Conservation (phyloP, 345 rosid species). For the Hirschfeldia incana region DNA sequence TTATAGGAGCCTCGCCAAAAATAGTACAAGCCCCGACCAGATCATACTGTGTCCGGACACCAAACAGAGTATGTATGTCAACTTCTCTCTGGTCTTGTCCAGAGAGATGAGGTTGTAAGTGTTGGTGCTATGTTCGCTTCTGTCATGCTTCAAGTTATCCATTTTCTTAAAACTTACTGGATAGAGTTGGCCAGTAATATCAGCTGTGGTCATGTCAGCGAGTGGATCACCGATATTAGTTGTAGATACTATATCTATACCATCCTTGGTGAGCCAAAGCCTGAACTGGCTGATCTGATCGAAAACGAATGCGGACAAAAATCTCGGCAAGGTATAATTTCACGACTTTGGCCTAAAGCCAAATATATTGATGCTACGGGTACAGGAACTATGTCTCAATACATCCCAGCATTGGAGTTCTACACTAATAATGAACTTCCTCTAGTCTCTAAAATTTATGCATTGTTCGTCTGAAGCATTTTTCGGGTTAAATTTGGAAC, state of each 20-base stretch:
- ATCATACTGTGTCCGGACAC: not conserved
- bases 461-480: not conserved
- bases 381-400: not conserved
- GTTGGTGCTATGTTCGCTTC: not conserved
- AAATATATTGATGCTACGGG: not conserved
- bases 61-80: not conserved
- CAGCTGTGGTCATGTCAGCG: not conserved
- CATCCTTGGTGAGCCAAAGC: not conserved
- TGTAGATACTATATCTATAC: not conserved
- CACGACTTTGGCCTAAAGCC: not conserved
- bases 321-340: not conserved
- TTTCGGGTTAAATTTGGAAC: not conserved
- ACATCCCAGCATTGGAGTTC: not conserved
- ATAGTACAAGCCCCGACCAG: not conserved
- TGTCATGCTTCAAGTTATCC: not conserved
- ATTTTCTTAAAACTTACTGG: not conserved
- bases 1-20: not conserved
- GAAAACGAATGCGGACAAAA: not conserved
- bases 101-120: not conserved
- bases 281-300: not conserved
- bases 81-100: not conserved
- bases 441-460: not conserved
- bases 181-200: not conserved
- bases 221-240: not conserved
- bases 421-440: not conserved